These are phyloP conservation scores for Nothophytophthora sp. DNA, from an alignment of 352 stramenopile genomes.

Conservation along the genomic window DNA sequence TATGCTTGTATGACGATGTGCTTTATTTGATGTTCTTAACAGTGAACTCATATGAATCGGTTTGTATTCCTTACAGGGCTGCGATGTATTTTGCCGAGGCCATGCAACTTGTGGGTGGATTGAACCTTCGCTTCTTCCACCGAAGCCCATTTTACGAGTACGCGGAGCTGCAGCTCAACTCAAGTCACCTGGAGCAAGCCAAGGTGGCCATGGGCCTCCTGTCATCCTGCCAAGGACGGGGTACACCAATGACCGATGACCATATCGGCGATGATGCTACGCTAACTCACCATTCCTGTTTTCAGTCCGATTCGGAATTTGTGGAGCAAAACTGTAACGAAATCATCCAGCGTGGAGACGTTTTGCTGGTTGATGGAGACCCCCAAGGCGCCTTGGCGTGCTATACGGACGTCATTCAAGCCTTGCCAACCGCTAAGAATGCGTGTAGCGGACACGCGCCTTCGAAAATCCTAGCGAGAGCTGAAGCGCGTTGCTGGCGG, in stretches of 20 bases:
- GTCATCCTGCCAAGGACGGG: constrained; percentile 2
- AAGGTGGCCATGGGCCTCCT: constrained; percentile 50
- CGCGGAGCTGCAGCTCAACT: constrained; percentile 58
- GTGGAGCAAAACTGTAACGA: constrained; percentile 51
- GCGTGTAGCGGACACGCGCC: neutral
- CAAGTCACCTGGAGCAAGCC: constrained; percentile 43
- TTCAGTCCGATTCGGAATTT: constrained; percentile 26
- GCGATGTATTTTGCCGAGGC: constrained; percentile 60
- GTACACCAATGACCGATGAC: neutral
- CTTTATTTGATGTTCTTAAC: neutral
- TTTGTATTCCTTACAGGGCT: constrained; percentile 24
- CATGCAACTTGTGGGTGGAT: constrained; percentile 66
- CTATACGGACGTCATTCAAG: constrained; percentile 23
- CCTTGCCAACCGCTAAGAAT: constrained; percentile 6
- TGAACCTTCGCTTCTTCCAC: constrained; percentile 57
- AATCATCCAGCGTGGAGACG: constrained; percentile 40
- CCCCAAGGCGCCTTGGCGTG: constrained; percentile 20
- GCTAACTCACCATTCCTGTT: constrained; percentile 5
- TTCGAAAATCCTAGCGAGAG: constrained; percentile 12
- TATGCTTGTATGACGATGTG: constrained; percentile 17
- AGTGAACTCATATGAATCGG: constrained; percentile 1
- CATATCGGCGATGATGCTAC: neutral
- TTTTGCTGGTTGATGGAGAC: constrained; percentile 25
- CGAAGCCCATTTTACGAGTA: constrained; percentile 66
- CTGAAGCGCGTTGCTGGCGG: constrained; percentile 46